Evolutionary conservation across 2,329 filamentous ascomycete genomes (phyloP).

Genomic region (Alternaria gaisen): DNA sequence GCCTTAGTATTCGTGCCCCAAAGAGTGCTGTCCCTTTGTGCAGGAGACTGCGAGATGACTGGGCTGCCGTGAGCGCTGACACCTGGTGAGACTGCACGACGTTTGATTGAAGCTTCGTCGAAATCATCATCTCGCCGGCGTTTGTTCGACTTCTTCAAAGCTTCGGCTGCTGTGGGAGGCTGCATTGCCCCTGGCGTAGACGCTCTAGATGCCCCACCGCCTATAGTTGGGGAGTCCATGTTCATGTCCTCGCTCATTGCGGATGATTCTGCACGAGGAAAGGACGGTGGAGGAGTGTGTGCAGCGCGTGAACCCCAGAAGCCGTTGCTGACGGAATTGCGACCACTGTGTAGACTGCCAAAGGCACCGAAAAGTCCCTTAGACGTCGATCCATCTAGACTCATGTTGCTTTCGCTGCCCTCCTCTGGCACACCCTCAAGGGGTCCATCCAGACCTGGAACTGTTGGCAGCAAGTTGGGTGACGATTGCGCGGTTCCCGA

Average conservation of each 20-base stretch:
- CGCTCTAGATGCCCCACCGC: conserved; percentile 43
- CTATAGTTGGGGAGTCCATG: conserved; percentile 71
- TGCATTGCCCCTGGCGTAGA: conserved; percentile 51
- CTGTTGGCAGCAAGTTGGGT: conserved; percentile 68
- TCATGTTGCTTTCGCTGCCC: conserved; percentile 65
- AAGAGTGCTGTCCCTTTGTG: conserved; percentile 73
- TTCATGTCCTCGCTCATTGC: conserved; percentile 71
- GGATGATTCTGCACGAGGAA: conserved; percentile 64
- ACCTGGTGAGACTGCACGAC: conserved; percentile 88
- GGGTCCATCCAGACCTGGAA: conserved; percentile 63
- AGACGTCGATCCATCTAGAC: conserved; percentile 51
- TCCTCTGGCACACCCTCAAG: conserved; percentile 77
- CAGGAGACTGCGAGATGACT: conserved; percentile 80
- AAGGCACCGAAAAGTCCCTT: conserved; percentile 70
- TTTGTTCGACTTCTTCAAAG: conserved; percentile 63
- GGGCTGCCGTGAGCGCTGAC: conserved; percentile 92
- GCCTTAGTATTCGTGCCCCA: conserved; percentile 77
- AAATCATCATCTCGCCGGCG: conserved; percentile 91
- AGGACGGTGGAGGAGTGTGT: conserved; percentile 66
- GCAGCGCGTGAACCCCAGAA: conserved; percentile 79
- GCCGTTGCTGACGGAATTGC: conserved; percentile 74
- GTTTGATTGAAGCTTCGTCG: conserved; percentile 86
- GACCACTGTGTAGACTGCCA: conserved; percentile 78
- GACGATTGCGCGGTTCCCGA: conserved; percentile 72
- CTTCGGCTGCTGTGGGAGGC: conserved; percentile 52